phyloP scores from a whole-genome alignment of 2,329 filamentous ascomycete species.

The Claviceps sp. region DNA sequence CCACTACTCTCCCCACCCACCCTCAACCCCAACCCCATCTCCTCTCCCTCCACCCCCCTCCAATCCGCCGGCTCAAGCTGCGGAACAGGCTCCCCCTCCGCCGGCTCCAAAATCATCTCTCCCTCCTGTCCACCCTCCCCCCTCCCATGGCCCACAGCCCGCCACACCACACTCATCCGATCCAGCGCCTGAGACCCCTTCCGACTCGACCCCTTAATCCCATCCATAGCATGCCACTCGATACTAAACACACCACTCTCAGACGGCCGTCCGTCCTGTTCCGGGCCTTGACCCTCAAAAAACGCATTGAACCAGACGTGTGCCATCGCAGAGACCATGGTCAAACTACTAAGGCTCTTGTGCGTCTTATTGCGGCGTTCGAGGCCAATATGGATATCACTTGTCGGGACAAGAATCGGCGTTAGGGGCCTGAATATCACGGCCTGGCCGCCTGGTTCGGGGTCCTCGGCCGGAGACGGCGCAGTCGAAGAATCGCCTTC shows the following conservation, averaged over 20 bases:
- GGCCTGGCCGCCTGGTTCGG: conserved; percentile 50
- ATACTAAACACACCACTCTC: conserved; percentile 51
- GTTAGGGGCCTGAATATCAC: conserved; percentile 64
- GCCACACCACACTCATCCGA: conserved; percentile 75
- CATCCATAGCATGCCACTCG: conserved; percentile 64
- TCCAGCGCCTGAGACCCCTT: conserved; percentile 79
- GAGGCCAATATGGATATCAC: conserved; percentile 81
- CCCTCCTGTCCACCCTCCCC: not conserved
- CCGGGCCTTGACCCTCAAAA: conserved; percentile 72
- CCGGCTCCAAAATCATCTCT: conserved; percentile 44
- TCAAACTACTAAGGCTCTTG: conserved; percentile 66
- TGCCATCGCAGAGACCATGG: conserved; percentile 83
- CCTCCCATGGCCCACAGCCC: conserved; percentile 19
- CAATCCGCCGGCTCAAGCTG: conserved; percentile 63
- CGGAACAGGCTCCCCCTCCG: conserved; percentile 51
- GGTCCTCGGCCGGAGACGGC: conserved; percentile 10
- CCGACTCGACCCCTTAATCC: conserved; percentile 75
- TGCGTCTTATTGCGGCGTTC: conserved; percentile 72
- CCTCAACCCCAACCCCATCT: conserved; percentile 56
- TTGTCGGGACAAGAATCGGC: conserved; percentile 59
- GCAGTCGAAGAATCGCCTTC: not conserved
- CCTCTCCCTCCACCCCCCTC: conserved; percentile 40
- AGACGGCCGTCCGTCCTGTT: conserved; percentile 50
- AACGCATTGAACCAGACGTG: conserved; percentile 96
- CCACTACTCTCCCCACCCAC: conserved; percentile 62